Evolutionary conservation across 345 rosid species (phyloP).

Genomic region (Tarenaya hassleriana): DNA sequence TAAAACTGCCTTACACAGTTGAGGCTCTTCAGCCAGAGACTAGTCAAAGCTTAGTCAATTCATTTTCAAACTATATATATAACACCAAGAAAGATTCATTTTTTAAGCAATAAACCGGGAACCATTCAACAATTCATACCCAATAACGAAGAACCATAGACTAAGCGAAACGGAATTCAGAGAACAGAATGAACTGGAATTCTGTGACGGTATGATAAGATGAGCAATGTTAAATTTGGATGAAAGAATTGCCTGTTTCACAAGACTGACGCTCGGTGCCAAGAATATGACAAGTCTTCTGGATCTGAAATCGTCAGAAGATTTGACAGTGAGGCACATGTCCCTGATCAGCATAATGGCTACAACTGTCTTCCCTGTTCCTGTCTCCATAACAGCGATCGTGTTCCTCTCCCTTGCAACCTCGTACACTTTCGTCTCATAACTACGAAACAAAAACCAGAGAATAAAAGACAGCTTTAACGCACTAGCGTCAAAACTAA

Average conservation of each 20-base stretch:
- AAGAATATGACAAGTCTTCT: constrained; percentile 60
- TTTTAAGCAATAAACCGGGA: too few species aligned
- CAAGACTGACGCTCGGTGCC: constrained; percentile 77
- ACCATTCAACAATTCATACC: neutral
- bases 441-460: constrained; percentile 29
- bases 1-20: neutral
- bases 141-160: neutral
- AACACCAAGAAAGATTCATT: neutral
- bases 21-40: neutral
- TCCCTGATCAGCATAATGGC: constrained; percentile 57
- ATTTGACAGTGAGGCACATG: constrained; percentile 32
- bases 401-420: constrained; percentile 61
- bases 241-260: constrained; percentile 49
- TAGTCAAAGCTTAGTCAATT: neutral
- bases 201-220: neutral
- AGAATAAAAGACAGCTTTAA: neutral
- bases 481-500: neutral
- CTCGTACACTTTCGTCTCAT: constrained; percentile 54
- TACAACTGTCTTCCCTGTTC: constrained; percentile 60
- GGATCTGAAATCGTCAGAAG: constrained; percentile 27
- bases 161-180: neutral
- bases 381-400: constrained; percentile 72
- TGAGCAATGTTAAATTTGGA: neutral
- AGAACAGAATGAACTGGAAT: too few species aligned
- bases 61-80: neutral